Conservation (phyloP, 140 eudicot species). For the Oenanthe javanica region DNA sequence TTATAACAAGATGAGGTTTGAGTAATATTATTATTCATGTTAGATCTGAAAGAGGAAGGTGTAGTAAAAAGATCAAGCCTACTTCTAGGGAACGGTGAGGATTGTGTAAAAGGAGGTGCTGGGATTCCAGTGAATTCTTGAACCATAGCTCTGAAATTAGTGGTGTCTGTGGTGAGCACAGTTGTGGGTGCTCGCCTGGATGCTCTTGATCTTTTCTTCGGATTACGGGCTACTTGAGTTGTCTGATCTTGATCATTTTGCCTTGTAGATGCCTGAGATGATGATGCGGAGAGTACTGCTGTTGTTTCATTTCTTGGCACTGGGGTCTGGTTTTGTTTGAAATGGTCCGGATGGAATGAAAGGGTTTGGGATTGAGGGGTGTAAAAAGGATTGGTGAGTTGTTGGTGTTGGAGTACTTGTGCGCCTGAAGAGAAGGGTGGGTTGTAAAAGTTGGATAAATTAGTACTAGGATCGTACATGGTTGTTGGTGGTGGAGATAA, state of each 20-base stretch:
- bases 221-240: slow-evolving; percentile 25
- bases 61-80: slow-evolving; percentile 50
- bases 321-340: background rate
- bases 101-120: slow-evolving; percentile 45
- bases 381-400: slow-evolving; percentile 1
- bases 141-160: slow-evolving; percentile 84
- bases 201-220: slow-evolving; percentile 76
- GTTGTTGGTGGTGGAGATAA: slow-evolving; percentile 19
- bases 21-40: slow-evolving; percentile 12
- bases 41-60: slow-evolving; percentile 37
- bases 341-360: background rate
- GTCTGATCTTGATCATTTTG: background rate
- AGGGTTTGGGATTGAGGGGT: slow-evolving; percentile 2
- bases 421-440: slow-evolving; percentile 4
- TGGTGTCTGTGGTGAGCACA: slow-evolving; percentile 68
- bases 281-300: background rate
- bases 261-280: too few relatives aligned
- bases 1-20: slow-evolving; percentile 20
- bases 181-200: slow-evolving; percentile 85
- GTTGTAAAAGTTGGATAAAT: slow-evolving; percentile 16
- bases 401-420: slow-evolving; percentile 3
- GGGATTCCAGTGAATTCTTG: slow-evolving; percentile 90
- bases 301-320: background rate
- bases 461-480: background rate
- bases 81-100: slow-evolving; percentile 26